Evolutionary conservation across 2,329 filamentous ascomycete genomes (phyloP), one percentile per base, ranked within the genome.

Genomic region (Volutella citrinella): DNA sequence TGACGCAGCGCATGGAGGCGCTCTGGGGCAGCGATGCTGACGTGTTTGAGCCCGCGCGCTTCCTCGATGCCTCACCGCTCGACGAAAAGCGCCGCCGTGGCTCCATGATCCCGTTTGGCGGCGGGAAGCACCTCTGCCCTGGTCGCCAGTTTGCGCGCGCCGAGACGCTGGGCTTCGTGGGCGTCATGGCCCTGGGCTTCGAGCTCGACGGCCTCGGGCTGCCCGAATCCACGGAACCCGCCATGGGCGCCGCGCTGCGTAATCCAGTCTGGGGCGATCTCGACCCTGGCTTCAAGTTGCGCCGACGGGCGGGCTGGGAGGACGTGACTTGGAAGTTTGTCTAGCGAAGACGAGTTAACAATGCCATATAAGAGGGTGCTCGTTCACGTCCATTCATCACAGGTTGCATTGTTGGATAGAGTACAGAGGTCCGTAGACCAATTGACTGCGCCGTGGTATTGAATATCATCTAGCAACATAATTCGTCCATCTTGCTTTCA

Each of bases 41-140:
- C 1, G 11, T 19, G 2, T 56, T 54, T 32, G 36, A 40, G n/a
- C 40, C 51, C 0, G 48, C 53, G 25, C 45, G 48, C 7, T 56
- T 54, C 15, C 12, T 53, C 7, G 15, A 45, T 15, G 18, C 36
- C 2, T 32, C 45, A 2, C 10, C 36, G 2, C 22, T 37, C 8
- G 48, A 49, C 1, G 52, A 52, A 17, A 56, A 45, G 36, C 46
- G 34, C 6, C 34, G 47, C 8, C 36, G 51, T 3, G 49, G 36
- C 4, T 45, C 52, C n/a, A 39, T 48, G n/a, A 46, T 55, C 1
- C 52, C 60, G 0, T 60, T 63, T 27, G 60, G 59, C 6, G 57
- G 57, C 17, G 58, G 57, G 2, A 51, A 42, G 14, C 44, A 57
- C 22, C 48, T 60, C 1, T 63, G 57, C 13, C 58, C 60, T 0